Base-by-base conservation (phyloP, 1,284 basidiomycete genomes). In the Cutaneotrichosporon arboriforme region DNA sequence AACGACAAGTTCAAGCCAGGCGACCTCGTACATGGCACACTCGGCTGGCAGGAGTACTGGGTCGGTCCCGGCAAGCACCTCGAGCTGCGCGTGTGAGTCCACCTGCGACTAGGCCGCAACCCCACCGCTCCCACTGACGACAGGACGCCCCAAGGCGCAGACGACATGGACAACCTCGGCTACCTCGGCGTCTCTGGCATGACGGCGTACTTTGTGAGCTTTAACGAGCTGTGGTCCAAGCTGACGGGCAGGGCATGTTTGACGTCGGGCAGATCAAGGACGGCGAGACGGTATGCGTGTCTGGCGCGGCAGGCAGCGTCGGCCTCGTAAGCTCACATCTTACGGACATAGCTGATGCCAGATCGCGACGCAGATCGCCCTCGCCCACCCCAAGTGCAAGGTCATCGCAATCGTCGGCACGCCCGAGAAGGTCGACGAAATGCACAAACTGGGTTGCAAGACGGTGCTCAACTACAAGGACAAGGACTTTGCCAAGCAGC, bases 271-370 rank as follows among this genome's bases (percentile, higher is more conserved):
- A 87, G 57, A 69, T 92, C 64, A 87, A 92, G 70, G 73, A 83
- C 0, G 88, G 89, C 10, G 90, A 94, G 55, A 87, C 81, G 0
- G 81, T 93, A 44, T 80, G 93, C 22, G 85, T 94, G 18, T 88
- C 88, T 1, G 90, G 88, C 18, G 90, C 90, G 0, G 90, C 90
- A 18, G 90, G 90, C n/a, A 84, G 88, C 4, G 88, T 90, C 17
- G 75, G 78, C 18, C 67, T 65, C 61, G 80, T 79, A 51, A 60
- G 77, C 73, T 20, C 18, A 10, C 17, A 20, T 38, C n/a, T 14
- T 38, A 8, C 14, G 37, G 37, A 14, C 8, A 15, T 8, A 10
- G 20, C 45, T 48, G n/a, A 49, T 20, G 20, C 9, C 86, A 93
- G 70, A 80, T 91, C 26, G 90, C 83, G 2, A 86, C 84, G 57